phyloP scores from a whole-genome alignment of 225 moss, liverwort and hornwort genomes.

The Anthoceros angustus region DNA sequence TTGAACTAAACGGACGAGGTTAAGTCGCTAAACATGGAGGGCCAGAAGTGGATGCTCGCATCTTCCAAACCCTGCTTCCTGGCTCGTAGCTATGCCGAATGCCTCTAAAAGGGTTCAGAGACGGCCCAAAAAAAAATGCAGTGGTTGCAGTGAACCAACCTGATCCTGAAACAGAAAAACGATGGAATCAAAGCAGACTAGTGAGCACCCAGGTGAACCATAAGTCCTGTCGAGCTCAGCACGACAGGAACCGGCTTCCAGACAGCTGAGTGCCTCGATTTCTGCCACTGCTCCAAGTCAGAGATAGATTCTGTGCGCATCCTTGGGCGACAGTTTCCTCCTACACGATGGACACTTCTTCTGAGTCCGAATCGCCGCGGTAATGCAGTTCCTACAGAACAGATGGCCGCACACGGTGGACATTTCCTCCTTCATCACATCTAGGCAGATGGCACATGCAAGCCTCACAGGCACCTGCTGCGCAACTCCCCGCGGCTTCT shows the following conservation, averaged over 20 bases:
- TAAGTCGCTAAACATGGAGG: too few species aligned
- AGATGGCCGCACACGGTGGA: conserved; percentile 88
- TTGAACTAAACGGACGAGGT: too few species aligned
- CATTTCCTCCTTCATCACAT: conserved; percentile 74
- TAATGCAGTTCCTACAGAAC: conserved; percentile 65
- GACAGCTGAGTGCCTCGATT: neutral
- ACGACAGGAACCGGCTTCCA: neutral
- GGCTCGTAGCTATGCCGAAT: too few species aligned
- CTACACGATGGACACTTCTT: conserved; percentile 92
- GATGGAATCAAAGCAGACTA: too few species aligned
- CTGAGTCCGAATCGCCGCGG: conserved; percentile 50
- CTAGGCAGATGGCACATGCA: conserved; percentile 76
- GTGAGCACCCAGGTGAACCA: too few species aligned
- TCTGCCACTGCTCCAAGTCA: neutral
- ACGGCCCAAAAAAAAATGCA: too few species aligned
- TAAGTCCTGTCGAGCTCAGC: too few species aligned
- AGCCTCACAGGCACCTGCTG: conserved; percentile 19
- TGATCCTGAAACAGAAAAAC: too few species aligned
- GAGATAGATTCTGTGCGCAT: conserved; percentile 57
- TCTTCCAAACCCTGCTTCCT: too few species aligned
- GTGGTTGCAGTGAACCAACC: too few species aligned
- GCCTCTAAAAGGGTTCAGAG: too few species aligned
- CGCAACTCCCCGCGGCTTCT: conserved; percentile 11
- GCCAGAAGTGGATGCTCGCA: too few species aligned
- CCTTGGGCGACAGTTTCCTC: conserved; percentile 34